Evolutionary conservation across 371 early-diverging fungal genomes (phyloP).

Genomic region (Mucor ambiguus): DNA sequence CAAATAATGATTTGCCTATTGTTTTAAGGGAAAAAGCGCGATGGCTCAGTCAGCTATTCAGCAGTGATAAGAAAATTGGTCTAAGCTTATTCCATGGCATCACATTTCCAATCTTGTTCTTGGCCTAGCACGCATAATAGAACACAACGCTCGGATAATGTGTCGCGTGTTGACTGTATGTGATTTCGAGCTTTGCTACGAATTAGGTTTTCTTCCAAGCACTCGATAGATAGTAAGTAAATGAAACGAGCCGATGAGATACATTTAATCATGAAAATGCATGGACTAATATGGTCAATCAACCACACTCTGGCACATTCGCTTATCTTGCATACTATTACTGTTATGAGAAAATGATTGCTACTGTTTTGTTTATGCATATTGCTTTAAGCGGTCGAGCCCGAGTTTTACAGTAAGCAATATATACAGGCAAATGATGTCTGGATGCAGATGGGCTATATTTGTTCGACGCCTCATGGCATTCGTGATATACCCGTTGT

Average conservation of each 20-base stretch:
- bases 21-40: too few relatives aligned
- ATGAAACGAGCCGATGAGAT: neutral
- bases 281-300: neutral
- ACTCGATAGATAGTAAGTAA: neutral
- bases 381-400: neutral
- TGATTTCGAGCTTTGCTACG: neutral
- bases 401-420: neutral
- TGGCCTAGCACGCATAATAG: neutral
- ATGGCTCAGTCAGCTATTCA: too few relatives aligned
- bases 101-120: neutral
- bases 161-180: neutral
- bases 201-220: neutral
- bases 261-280: too few relatives aligned
- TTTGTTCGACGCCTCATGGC: too few relatives aligned
- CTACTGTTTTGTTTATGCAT: neutral
- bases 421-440: neutral
- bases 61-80: neutral
- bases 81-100: neutral
- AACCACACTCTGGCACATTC: neutral
- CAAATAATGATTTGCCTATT: neutral
- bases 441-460: too few relatives aligned
- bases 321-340: neutral
- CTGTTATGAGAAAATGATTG: neutral
- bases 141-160: neutral
- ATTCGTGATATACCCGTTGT: too few relatives aligned